Evolutionary conservation across 192 early-diverging fungal genomes (phyloP).

Genomic region (Phlyctochytrium arcticum): DNA sequence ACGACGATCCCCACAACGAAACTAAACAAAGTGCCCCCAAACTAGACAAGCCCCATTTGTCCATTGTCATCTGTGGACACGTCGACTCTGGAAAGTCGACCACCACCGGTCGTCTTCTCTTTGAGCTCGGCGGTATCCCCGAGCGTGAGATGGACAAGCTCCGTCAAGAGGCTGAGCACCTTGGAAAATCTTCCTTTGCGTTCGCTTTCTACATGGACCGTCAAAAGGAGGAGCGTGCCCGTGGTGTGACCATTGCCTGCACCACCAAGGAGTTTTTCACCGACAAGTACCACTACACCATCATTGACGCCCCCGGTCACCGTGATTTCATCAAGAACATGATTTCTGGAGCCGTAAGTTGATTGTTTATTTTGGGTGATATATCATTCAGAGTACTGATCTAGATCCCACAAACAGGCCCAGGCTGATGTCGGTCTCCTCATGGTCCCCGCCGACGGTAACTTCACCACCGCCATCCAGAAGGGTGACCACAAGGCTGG

Average conservation of each 20-base stretch:
- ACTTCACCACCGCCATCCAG: conserved; percentile 33
- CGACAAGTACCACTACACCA: conserved; percentile 93
- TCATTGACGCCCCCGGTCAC: conserved; percentile 99
- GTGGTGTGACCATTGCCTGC: conserved; percentile 99
- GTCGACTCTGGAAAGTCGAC: conserved; percentile 99
- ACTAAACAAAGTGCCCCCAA: too few relatives aligned
- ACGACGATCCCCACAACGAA: too few relatives aligned
- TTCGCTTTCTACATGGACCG: conserved; percentile 99
- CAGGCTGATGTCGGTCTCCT: conserved; percentile 95
- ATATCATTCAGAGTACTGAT: background rate
- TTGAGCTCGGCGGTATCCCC: conserved; percentile 98
- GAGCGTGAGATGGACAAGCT: conserved; percentile 99
- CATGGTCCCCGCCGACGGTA: conserved; percentile 32
- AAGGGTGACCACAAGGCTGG: conserved; percentile 34
- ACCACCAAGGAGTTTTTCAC: conserved; percentile 96
- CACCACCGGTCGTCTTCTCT: conserved; percentile 99
- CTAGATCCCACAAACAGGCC: conserved; percentile 4
- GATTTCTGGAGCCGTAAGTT: conserved; percentile 80
- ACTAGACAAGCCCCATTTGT: conserved; percentile 8
- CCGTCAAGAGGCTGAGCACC: conserved; percentile 97
- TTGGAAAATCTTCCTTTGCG: conserved; percentile 99
- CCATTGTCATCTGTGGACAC: conserved; percentile 87
- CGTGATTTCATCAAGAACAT: conserved; percentile 98
- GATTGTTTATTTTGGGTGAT: background rate
- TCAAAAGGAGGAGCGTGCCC: conserved; percentile 99